These are phyloP conservation scores for Fusarium sp. DNA, from an alignment of 2,329 filamentous ascomycete genomes.

Conservation along the genomic window DNA sequence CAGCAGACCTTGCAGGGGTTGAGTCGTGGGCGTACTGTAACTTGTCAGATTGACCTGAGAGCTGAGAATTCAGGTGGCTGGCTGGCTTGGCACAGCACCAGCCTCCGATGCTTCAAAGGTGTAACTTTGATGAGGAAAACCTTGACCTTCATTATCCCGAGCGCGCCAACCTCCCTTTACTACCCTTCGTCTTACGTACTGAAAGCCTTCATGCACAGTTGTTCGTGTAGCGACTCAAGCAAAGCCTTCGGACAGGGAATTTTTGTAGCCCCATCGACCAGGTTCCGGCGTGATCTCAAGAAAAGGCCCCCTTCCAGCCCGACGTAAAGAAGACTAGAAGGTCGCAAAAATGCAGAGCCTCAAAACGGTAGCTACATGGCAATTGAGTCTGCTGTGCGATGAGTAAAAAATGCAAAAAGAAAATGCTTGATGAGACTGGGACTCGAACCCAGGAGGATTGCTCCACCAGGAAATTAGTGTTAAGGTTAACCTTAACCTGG, in stretches of 20 bases:
- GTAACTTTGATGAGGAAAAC: too few relatives aligned
- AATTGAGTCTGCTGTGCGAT: neutral
- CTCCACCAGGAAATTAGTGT: conserved; percentile 37
- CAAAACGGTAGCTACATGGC: neutral
- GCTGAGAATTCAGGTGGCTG: conserved; percentile 6
- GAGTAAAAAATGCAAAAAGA: neutral
- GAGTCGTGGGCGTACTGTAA: neutral
- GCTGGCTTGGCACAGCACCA: neutral
- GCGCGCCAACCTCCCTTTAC: neutral
- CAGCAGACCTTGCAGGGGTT: neutral
- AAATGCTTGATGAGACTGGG: conserved; percentile 27
- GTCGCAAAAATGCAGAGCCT: neutral
- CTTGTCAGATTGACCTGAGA: neutral
- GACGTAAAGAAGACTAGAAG: too few relatives aligned
- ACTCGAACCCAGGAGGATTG: conserved; percentile 39
- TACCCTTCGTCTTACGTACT: neutral
- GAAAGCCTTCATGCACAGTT: too few relatives aligned
- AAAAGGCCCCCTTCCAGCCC: neutral
- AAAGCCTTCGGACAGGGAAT: too few relatives aligned
- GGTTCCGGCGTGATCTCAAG: neutral
- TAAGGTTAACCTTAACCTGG: conserved; percentile 38
- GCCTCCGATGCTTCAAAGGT: too few relatives aligned
- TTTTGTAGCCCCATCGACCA: neutral
- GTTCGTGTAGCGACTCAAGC: too few relatives aligned
- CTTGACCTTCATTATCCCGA: too few relatives aligned